Base-by-base conservation (phyloP, 2,329 filamentous ascomycete genomes). In the Ophiostoma fasciatum region DNA sequence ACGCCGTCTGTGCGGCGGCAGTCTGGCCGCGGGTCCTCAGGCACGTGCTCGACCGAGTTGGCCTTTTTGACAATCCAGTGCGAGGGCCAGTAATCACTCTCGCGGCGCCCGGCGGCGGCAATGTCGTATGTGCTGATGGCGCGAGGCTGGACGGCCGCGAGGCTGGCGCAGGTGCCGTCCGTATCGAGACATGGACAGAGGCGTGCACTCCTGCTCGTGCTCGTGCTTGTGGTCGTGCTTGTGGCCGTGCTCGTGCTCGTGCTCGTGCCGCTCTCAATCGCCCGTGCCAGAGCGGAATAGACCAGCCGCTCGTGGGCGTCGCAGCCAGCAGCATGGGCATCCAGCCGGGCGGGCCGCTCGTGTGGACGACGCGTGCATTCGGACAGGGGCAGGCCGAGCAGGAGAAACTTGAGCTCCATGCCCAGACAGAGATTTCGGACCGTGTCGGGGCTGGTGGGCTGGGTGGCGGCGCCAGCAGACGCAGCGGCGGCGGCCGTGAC, bases 61-160 rank as follows among this genome's bases (percentile, higher is more conserved):
- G 58, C 53, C 36, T 53, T 55, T 39, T 61, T 60, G 26, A 61
- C 53, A 19, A 60, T 53, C 58, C 57, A 61, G 35, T 52, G 47
- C 2, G 50, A 48, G n/a, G 40, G 40, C 57, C 55, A 60, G 35
- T 48, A 57, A 17, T 56, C 47, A 14, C 45, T 43, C 36, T 57
- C 55, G 6, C 47, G 39, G 9, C 36, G 31, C 4, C 44, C 43
- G 8, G 31, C 28, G 8, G 39, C 30, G 7, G 44, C 28, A 28
- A 58, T 48, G 3, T 52, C 47, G 17, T 46, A 36, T 19, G 45
- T 41, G 27, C 52, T 53, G 12, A 53, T 45, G 10, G 56, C 56
- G 4, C 29, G 31, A 11, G 28, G 39, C 12, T 33, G 36, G 7
- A 25, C 12, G 5, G 19, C 13, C 6, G 25, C 14, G 12, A 19